Evolutionary conservation across 106 monocot genomes (phyloP), one percentile per base, ranked within the genome.

Genomic region (Dioscorea dumetorum): DNA sequence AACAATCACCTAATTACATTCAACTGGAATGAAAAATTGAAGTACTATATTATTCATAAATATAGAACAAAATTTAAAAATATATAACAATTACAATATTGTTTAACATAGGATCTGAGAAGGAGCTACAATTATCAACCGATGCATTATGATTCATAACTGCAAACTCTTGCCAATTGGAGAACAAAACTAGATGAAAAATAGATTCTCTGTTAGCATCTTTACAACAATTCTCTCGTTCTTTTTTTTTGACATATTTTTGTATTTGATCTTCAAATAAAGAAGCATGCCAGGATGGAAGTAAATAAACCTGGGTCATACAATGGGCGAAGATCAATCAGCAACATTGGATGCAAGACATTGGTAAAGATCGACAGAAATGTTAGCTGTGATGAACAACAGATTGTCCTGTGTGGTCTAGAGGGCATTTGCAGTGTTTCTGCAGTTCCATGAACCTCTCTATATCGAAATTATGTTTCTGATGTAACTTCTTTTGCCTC

Each of bases 391-490:
- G 41, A 41, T 41, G 41, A 41, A 41, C 41, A 8, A 10, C 41
- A 41, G 41, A 10, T 6, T 41, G 41, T 10, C 5, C 8, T 5
- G 6, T 35, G 48, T 72, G 58, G 19, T 91, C 81, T 21, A 86
- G 68, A 50, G 86, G 83, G 62, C 71, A 73, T 56, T 77, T 92
- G 78, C 88, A 92, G 20, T 80, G 76, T 53, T 74, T 92, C 75
- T 89, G 86, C 70, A 97, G 61, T 50, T 92, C 89, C 14, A 70
- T 16, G 58, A 81, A 90, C 74, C 84, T 87, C 20, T 80, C 76
- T 33, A 84, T 58, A 61, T 92, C 61, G 31, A 97, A 97, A 12
- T 76, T 70, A 15, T 83, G 78, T 67, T 73, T 92, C 70, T 81
- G 74, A 52, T 69, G 67, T 53, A 97, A 61, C 62, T 90, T 92